A percentile compares a stretch with the other conserved stretches of the same genome.
Conservation (phyloP, 257 asterid genomes). For the Fraxinus americana region DNA sequence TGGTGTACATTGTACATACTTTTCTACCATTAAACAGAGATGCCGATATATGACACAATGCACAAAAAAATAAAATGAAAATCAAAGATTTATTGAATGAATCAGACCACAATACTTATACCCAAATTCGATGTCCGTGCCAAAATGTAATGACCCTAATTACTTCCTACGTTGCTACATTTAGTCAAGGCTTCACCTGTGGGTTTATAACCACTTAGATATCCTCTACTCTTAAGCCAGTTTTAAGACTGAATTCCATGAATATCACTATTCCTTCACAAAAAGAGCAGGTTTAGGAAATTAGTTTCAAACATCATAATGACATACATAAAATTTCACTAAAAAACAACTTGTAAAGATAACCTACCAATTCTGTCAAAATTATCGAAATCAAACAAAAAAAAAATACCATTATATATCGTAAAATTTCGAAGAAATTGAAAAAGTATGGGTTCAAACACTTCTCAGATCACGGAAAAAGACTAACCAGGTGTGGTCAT, state of each 20-base stretch:
- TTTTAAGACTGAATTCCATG: not conserved
- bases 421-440: not conserved
- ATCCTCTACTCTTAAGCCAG: not conserved
- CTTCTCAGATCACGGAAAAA: not conserved
- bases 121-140: not conserved
- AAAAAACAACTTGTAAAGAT: constrained; percentile 10
- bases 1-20: not conserved
- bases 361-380: constrained; percentile 1
- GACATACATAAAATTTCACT: not conserved
- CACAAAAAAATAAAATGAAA: no score
- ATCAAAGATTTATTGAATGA: not conserved
- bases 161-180: no score
- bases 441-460: not conserved
- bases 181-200: not conserved
- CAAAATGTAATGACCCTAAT: not conserved
- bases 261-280: not conserved
- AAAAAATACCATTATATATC: not conserved
- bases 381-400: not conserved
- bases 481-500: constrained; percentile 49
- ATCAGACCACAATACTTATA: not conserved
- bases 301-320: not conserved
- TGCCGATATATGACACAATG: not conserved
- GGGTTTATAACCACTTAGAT: not conserved
- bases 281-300: not conserved
- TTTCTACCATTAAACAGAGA: constrained; percentile 1